These are phyloP conservation scores for Fragaria vesca DNA, from an alignment of 306 rosid genomes.

Conservation along the genomic window DNA sequence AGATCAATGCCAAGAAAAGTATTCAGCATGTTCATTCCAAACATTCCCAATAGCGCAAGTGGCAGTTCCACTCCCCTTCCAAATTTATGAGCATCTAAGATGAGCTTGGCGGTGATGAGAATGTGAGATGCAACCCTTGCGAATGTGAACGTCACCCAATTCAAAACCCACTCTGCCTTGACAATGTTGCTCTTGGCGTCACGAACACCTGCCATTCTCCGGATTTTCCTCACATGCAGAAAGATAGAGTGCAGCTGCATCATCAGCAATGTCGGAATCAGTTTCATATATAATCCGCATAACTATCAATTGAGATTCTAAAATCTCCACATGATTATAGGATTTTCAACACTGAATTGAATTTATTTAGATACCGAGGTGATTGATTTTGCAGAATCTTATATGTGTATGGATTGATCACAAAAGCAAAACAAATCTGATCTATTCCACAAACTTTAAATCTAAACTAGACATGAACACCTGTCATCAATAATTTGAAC, in stretches of 20 bases:
- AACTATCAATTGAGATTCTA: neutral
- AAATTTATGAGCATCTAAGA: constrained; percentile 70
- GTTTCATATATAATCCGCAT: constrained; percentile 7
- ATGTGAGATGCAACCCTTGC: constrained; percentile 67
- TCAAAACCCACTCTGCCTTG: constrained; percentile 82
- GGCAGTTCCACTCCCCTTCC: constrained; percentile 82
- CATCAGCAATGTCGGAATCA: constrained; percentile 27
- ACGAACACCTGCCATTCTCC: constrained; percentile 79
- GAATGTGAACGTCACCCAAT: constrained; percentile 64
- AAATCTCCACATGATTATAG: constrained; percentile 1
- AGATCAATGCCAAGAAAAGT: constrained; percentile 83
- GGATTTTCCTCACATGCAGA: constrained; percentile 70
- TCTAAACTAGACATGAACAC: neutral
- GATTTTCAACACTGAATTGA: neutral
- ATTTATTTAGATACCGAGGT: neutral
- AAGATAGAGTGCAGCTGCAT: constrained; percentile 87
- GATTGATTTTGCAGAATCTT: neutral
- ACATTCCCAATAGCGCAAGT: constrained; percentile 81
- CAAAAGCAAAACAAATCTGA: neutral
- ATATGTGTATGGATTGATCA: neutral
- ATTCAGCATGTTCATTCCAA: constrained; percentile 85
- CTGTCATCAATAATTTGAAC: neutral
- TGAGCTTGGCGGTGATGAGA: constrained; percentile 78
- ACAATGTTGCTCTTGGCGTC: constrained; percentile 44
- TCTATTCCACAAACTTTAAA: neutral